Conservation (phyloP, 306 rosid species). For the Glycine soja region DNA sequence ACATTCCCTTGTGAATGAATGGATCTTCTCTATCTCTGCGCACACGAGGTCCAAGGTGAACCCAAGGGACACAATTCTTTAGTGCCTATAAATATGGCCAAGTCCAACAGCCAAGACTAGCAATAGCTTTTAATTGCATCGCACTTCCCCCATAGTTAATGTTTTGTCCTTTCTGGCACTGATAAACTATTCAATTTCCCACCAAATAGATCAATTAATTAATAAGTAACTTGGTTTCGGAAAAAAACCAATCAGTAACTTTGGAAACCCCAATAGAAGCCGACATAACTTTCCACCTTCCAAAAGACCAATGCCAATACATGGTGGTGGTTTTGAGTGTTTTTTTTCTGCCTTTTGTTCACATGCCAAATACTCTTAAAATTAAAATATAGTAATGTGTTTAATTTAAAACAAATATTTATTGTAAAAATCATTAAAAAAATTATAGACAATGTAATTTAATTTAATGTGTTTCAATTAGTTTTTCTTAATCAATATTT, state of each 20-base stretch:
- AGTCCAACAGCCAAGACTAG: no score
- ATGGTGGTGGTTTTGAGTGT: constrained; percentile 1
- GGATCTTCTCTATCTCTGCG: not conserved
- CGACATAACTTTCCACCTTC: constrained; percentile 51
- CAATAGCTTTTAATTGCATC: no score
- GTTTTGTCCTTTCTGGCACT: constrained; percentile 14
- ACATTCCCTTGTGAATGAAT: constrained; percentile 1
- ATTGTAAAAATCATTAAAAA: no score
- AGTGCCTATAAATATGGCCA: not conserved
- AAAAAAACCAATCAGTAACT: not conserved
- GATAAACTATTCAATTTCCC: not conserved
- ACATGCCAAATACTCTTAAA: no score
- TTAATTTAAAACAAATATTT: no score
- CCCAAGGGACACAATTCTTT: no score
- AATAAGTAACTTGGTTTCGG: no score
- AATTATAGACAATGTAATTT: no score
- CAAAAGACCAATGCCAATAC: no score
- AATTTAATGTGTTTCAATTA: no score
- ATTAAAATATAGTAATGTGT: no score
- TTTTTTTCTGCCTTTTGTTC: constrained; percentile 43
- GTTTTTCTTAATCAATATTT: no score
- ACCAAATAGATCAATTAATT: constrained; percentile 1
- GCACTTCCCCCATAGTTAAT: not conserved
- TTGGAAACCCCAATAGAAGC: constrained; percentile 35
- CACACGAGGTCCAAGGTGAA: not conserved